A percentile compares a stretch with the other conserved stretches of the same genome.
Evolutionary conservation across 768 basidiomycete species (phyloP).

Genomic region (Suillus hirtellus): DNA sequence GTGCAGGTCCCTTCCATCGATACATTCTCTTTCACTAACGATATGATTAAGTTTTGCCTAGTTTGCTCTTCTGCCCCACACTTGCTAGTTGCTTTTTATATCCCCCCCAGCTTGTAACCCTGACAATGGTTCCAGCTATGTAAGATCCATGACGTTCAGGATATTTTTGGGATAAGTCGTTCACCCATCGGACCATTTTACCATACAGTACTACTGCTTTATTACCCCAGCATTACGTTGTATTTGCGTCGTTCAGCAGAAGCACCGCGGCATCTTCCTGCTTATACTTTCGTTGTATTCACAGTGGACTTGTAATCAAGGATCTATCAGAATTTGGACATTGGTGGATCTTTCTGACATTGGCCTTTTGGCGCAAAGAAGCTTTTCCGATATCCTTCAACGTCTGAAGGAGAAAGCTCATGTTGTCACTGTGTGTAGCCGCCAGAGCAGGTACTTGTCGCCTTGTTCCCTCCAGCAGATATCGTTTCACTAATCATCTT

Average conservation of each 20-base stretch:
- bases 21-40: neutral
- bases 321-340: slow-evolving; percentile 13
- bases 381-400: neutral
- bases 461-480: neutral
- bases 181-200: slow-evolving; percentile 28
- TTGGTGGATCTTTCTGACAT: slow-evolving; percentile 3
- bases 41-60: neutral
- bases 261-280: slow-evolving; percentile 5
- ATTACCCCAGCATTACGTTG: slow-evolving; percentile 22
- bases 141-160: slow-evolving; percentile 27
- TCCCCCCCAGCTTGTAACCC: neutral
- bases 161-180: slow-evolving; percentile 23
- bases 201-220: slow-evolving; percentile 33
- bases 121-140: slow-evolving; percentile 17
- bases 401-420: neutral
- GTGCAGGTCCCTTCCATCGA: neutral
- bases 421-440: neutral
- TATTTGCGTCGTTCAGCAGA: slow-evolving; percentile 7
- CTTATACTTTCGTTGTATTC: slow-evolving; percentile 15
- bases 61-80: neutral
- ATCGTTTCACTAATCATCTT: neutral
- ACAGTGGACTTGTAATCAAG: slow-evolving; percentile 17
- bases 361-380: neutral
- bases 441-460: neutral
- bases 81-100: slow-evolving; percentile 4